Base-by-base conservation (phyloP, 2,329 filamentous ascomycete genomes). In the Cladosporium sp. region DNA sequence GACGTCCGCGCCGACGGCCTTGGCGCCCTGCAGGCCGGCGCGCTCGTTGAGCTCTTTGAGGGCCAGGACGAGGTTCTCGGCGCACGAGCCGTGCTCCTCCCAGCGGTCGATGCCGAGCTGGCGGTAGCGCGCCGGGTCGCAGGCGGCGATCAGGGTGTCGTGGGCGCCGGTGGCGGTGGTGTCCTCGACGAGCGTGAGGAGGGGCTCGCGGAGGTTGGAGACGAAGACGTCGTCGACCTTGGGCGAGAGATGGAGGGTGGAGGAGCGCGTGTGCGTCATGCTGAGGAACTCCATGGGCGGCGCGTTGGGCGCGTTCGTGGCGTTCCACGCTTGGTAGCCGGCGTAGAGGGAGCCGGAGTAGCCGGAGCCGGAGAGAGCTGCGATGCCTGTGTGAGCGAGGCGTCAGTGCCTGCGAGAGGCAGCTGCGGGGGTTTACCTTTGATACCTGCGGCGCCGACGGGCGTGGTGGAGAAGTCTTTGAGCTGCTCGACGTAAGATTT, bases 401-500 rank as follows among this genome's bases (percentile, higher is more conserved):
- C n/a, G 59, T 65, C 54, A 64, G 61, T 61, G 54, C 40, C 54
- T 43, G 48, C 41, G 48, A 54, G 43, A 31, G 32, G 52, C 48
- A 48, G 35, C 37, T 42, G 35, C 42, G 31, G 34, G 37, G 9
- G 33, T 14, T 51, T 59, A 60, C 56, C 54, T 50, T 44, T 54
- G 53, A 44, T 56, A 64, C 70, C 70, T 37, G 73, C 74, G 37
- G 74, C 75, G 11, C 75, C 75, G 3, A 77, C 74, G 4, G 75
- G 75, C 6, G 75, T 77, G 58, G 75, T 74, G 0, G 71, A 74
- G 55, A 77, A 77, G 53, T 76, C 74, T 53, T 74, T 72, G 11
- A 77, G 62, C 56, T 77, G 75, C 58, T 77, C 72, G 4, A 74
- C 66, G 55, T 75, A 76, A 42, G 72, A 72, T 59, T 77, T 77